These are phyloP conservation scores for Agroathelia rolfsii DNA, from an alignment of 1,284 basidiomycete species.

Conservation along the genomic window DNA sequence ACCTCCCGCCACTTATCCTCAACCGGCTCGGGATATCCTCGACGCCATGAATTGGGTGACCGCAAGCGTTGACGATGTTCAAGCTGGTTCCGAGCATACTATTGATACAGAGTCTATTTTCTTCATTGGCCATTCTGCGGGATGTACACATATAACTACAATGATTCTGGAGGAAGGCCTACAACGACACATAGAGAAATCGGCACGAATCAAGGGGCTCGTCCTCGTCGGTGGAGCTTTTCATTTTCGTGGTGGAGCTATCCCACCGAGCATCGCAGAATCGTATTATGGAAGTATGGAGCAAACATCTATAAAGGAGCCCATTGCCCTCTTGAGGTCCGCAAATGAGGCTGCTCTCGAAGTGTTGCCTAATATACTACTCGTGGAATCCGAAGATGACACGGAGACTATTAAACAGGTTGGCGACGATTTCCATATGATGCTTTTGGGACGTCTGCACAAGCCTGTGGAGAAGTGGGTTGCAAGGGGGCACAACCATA, in stretches of 20 bases:
- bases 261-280: conserved; percentile 19
- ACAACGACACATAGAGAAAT: conserved; percentile 25
- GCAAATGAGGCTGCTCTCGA: conserved; percentile 24
- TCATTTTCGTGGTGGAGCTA: conserved; percentile 16
- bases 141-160: conserved; percentile 37
- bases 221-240: conserved; percentile 36
- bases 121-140: conserved; percentile 51
- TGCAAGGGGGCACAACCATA: conserved; percentile 51
- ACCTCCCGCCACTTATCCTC: conserved; percentile 42
- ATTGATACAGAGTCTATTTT: conserved; percentile 32
- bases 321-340: conserved; percentile 26
- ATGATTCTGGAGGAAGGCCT: conserved; percentile 31
- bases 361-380: conserved; percentile 32
- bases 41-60: conserved; percentile 48
- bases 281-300: conserved; percentile 39
- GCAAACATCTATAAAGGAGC: conserved; percentile 28
- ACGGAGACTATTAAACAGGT: conserved; percentile 30
- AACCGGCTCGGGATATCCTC: conserved; percentile 40
- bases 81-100: conserved; percentile 15
- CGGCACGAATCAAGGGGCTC: conserved; percentile 32
- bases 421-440: conserved; percentile 25
- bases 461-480: conserved; percentile 24
- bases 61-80: conserved; percentile 23
- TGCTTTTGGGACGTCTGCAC: conserved; percentile 22
- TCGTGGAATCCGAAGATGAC: conserved; percentile 43